Evolutionary conservation across 352 stramenopile genomes (phyloP).

Genomic region (Pythium utonaiense): DNA sequence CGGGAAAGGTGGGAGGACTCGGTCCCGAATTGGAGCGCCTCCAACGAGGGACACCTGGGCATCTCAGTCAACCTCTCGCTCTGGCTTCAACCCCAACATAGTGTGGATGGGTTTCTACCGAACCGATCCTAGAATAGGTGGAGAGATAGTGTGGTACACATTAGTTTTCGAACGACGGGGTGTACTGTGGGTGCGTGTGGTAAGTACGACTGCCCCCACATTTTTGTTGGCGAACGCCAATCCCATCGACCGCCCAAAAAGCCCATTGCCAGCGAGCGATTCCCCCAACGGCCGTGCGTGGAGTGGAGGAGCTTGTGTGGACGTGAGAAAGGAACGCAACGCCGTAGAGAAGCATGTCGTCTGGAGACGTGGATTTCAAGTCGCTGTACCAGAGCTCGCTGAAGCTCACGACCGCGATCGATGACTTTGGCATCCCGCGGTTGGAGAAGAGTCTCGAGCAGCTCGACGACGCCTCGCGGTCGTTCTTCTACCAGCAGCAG

Average conservation of each 20-base stretch:
- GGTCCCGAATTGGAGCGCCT: neutral
- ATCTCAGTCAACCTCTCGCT: neutral
- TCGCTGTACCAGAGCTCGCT: constrained; percentile 86
- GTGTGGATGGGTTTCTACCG: neutral
- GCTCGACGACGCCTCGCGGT: constrained; percentile 65
- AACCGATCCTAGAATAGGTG: neutral
- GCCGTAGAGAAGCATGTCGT: constrained; percentile 19
- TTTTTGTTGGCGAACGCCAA: neutral
- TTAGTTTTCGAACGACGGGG: neutral
- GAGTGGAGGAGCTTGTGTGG: too few species aligned
- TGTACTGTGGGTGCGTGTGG: neutral
- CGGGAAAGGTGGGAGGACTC: neutral
- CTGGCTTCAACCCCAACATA: neutral
- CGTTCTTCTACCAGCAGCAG: constrained; percentile 40
- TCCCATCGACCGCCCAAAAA: neutral
- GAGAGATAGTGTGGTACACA: neutral
- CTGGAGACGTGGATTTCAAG: constrained; percentile 72
- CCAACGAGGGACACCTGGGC: neutral
- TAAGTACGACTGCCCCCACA: neutral
- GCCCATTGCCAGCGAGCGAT: too few species aligned
- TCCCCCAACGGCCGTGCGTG: neutral
- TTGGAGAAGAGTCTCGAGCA: constrained; percentile 81
- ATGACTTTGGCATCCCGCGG: constrained; percentile 68
- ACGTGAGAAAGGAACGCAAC: neutral
- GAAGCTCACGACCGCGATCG: constrained; percentile 76